Conservation (phyloP, 2,329 filamentous ascomycete species). For the Exophiala viscosa region DNA sequence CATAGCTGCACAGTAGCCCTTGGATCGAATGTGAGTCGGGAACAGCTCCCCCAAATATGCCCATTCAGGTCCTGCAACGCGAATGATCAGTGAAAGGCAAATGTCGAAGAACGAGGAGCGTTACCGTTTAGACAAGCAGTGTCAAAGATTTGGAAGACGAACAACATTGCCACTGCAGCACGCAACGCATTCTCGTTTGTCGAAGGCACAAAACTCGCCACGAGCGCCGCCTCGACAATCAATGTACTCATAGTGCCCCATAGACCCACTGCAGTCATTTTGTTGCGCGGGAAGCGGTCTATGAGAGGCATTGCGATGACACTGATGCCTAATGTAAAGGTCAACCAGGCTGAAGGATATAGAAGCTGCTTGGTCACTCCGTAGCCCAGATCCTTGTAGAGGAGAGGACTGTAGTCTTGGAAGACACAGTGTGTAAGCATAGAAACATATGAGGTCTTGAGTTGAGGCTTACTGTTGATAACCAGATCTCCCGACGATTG, state of each 20-base stretch:
- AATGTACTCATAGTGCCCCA: conserved; percentile 39
- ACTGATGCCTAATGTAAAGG: conserved; percentile 24
- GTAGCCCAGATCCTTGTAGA: conserved; percentile 46
- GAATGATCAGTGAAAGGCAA: conserved; percentile 42
- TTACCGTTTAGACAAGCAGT: too few species aligned
- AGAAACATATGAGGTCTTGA: too few species aligned
- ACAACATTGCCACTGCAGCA: conserved; percentile 41
- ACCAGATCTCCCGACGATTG: conserved; percentile 36
- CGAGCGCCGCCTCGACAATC: conserved; percentile 38
- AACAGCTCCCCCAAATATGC: conserved; percentile 47
- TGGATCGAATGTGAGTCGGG: conserved; percentile 38
- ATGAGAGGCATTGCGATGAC: conserved; percentile 18
- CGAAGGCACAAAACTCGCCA: conserved; percentile 35
- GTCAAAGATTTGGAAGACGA: conserved; percentile 30
- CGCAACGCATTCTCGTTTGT: conserved; percentile 32
- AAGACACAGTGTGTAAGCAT: too few species aligned
- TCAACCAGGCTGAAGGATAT: conserved; percentile 21
- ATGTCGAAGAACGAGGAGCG: too few species aligned
- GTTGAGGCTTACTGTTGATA: conserved; percentile 38
- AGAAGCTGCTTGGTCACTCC: conserved; percentile 30
- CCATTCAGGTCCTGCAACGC: conserved; percentile 47
- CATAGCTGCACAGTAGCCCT: conserved; percentile 32
- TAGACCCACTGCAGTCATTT: conserved; percentile 33
- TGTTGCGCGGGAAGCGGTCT: conserved; percentile 23
- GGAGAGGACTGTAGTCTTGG: conserved; percentile 41